These are phyloP conservation scores for Coemansia sp. DNA, from an alignment of 371 early-diverging fungal species.

Conservation along the genomic window DNA sequence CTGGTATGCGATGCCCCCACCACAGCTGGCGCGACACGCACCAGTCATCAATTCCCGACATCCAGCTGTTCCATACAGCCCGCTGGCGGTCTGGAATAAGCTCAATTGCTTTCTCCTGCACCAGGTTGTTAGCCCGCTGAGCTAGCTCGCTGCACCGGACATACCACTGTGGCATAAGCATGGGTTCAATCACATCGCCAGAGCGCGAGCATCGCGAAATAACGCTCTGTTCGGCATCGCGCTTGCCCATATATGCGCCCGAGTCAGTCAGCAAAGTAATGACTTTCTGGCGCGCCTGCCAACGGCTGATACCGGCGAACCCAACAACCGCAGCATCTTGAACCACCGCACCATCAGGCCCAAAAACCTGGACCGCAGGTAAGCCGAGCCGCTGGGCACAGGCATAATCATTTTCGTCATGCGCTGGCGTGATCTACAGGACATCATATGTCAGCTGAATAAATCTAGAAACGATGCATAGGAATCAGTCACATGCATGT, in stretches of 20 bases:
- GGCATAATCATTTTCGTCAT: conserved; percentile 95
- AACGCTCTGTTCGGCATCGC: conserved; percentile 77
- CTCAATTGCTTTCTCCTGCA: conserved; percentile 67
- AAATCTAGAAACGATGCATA: not conserved
- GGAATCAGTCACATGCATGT: conserved; percentile 6
- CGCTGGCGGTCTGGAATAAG: conserved; percentile 81
- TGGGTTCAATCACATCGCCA: conserved; percentile 96
- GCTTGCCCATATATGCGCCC: conserved; percentile 79
- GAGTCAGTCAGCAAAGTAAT: conserved; percentile 78
- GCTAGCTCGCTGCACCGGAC: conserved; percentile 86
- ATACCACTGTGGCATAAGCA: conserved; percentile 98
- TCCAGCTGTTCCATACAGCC: conserved; percentile 94
- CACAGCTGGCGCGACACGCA: conserved; percentile 98
- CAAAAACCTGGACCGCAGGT: conserved; percentile 79
- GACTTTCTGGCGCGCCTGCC: conserved; percentile 90
- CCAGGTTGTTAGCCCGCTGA: conserved; percentile 66
- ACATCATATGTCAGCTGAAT: not conserved
- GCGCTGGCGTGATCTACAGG: conserved; percentile 92
- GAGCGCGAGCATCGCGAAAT: conserved; percentile 88
- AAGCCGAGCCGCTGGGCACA: conserved; percentile 87
- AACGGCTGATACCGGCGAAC: conserved; percentile 84
- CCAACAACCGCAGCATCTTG: conserved; percentile 57
- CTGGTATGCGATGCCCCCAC: conserved; percentile 99
- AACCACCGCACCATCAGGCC: conserved; percentile 79
- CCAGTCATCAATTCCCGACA: conserved; percentile 97